Base-by-base conservation (phyloP, 495 filamentous ascomycete genomes). In the Penicillium paxilli region DNA sequence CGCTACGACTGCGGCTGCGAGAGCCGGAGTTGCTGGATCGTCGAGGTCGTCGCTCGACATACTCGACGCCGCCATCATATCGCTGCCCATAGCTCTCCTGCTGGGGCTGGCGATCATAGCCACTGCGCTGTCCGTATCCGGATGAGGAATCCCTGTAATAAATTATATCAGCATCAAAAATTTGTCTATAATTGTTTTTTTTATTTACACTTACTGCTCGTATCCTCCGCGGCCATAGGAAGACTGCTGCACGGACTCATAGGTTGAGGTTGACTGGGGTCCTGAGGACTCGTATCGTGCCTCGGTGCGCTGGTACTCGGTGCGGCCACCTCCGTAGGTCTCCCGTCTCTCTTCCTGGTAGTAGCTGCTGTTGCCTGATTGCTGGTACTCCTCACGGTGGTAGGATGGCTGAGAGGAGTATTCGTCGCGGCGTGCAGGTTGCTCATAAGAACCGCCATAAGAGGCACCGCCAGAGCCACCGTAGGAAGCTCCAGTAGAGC, bases 181-280 rank as follows among this genome's bases (percentile, higher is more conserved):
- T 48, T 73, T 60, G 53, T 75, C 67, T 21, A 61, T 64, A 51
- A 38, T 38, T 6, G 32, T 35, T 59, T 51, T 38, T 38, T 24
- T 42, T 17, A 20, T 14, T 2, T 22, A 48, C 4, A 55, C 64
- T 58, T 53, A 67, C 64, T 55, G 51, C 38, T 59, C 54, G 47
- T 54, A 53, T 33, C 47, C 52, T 38, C n/a, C 47, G 24, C 37
- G 40, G 1, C 49, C 46, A 49, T 55, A 52, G 44, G 17, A 22
- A 24, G 25, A 46, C 16, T 54, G 53, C 14, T 59, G 40, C 37
- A 54, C 44, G n/a, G 49, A 21, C 16, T 49, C 52, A 30, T 46
- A 64, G 11, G 48, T 37, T 26, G 61, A 64, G 11, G 48, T 37
- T 26, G 61, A n/a, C 35, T 47, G 58, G 0, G 44, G 51, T 4